Evolutionary conservation across 805 yeast genomes (phyloP).

Genomic region (Metschnikowia anglica): DNA sequence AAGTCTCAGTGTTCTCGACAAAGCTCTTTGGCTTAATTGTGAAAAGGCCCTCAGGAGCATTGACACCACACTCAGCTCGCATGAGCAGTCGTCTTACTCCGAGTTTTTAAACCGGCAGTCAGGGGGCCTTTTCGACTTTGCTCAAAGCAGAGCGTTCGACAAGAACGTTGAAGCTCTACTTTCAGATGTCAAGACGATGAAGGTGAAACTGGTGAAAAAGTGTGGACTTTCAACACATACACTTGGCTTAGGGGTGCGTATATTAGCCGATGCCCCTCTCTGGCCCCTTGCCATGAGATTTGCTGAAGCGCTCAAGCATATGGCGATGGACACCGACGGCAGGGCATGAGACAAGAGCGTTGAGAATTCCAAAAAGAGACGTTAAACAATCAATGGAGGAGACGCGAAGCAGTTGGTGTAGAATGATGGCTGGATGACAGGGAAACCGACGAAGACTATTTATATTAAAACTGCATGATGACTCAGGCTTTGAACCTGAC

Average conservation of each 20-base stretch:
- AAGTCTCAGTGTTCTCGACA: constrained; percentile 46
- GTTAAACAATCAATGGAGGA: not conserved
- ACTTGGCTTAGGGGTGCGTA: constrained; percentile 68
- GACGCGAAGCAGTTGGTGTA: not conserved
- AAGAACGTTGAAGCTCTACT: constrained; percentile 12
- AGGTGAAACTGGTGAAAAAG: constrained; percentile 29
- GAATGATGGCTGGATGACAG: not conserved
- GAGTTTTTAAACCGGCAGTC: constrained; percentile 60
- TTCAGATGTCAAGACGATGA: not conserved
- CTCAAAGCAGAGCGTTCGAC: constrained; percentile 15
- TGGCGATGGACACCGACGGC: constrained; percentile 29
- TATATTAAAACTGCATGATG: too few relatives aligned
- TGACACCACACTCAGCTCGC: constrained; percentile 55
- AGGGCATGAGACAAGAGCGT: not conserved
- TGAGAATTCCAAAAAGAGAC: not conserved
- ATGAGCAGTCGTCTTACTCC: constrained; percentile 53
- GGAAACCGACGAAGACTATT: too few relatives aligned
- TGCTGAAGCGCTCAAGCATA: constrained; percentile 74
- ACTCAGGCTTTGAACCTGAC: too few relatives aligned
- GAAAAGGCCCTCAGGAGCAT: constrained; percentile 59
- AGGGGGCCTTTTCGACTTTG: constrained; percentile 52
- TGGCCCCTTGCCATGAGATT: constrained; percentile 81
- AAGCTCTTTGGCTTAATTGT: constrained; percentile 61
- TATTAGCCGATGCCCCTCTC: constrained; percentile 80
- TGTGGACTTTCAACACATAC: constrained; percentile 55